Percentiles rank a stretch among this genome's conserved stretches.
phyloP scores from a whole-genome alignment of 352 stramenopile genomes.

The Globisporangium megalacanthum region DNA sequence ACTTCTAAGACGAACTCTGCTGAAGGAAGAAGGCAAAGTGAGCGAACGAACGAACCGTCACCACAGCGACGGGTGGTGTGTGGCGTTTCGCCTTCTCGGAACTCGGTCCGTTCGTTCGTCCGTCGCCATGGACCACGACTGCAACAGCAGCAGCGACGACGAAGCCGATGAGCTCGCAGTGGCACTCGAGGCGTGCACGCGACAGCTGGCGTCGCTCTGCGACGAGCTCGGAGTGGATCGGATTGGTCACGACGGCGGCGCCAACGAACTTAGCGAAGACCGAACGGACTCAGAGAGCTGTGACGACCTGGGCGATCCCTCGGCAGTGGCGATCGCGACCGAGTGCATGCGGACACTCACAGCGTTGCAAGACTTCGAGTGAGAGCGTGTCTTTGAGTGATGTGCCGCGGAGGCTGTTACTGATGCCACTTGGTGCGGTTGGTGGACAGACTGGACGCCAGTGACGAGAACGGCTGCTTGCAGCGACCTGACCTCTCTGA shows the following conservation, averaged over 20 bases:
- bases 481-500: too few relatives aligned
- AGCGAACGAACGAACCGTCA: background rate
- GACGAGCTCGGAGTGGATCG: slow-evolving; percentile 16
- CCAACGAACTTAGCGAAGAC: background rate
- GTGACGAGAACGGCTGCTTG: too few relatives aligned
- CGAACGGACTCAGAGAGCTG: background rate
- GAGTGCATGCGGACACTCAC: slow-evolving; percentile 17
- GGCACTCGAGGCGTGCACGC: slow-evolving; percentile 10
- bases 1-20: background rate
- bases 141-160: background rate
- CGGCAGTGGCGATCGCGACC: slow-evolving; percentile 1
- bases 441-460: too few relatives aligned
- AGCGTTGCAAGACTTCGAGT: slow-evolving; percentile 16
- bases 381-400: background rate
- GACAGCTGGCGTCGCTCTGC: slow-evolving; percentile 19
- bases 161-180: background rate
- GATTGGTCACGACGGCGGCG: background rate
- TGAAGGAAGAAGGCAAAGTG: background rate
- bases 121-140: background rate
- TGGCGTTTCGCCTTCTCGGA: background rate
- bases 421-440: background rate
- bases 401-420: background rate
- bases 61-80: background rate
- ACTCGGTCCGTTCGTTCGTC: background rate
- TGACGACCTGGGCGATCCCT: background rate